phyloP scores from a whole-genome alignment of 2,329 filamentous ascomycete genomes.

The Arthrinium puccinioides region DNA sequence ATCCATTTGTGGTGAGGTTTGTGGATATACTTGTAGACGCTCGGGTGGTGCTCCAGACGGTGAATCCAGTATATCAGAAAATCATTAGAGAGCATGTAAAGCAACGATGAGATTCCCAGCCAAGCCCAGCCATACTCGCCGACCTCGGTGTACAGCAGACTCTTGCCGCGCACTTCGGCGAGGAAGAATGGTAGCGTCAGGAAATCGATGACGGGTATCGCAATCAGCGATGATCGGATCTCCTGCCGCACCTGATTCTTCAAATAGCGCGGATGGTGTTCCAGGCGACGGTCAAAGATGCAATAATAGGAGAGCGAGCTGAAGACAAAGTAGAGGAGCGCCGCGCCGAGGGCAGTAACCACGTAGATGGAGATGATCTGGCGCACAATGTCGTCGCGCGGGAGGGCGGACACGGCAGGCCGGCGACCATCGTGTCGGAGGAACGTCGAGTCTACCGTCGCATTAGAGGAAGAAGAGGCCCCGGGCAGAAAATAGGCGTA shows the following conservation, averaged over 20 bases:
- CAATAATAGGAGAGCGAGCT: conserved; percentile 66
- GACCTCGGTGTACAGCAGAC: conserved; percentile 30
- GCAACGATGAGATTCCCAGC: conserved; percentile 27
- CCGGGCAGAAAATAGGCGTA: conserved; percentile 30
- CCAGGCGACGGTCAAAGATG: conserved; percentile 42
- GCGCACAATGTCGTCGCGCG: conserved; percentile 33
- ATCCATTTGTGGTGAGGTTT: conserved; percentile 97
- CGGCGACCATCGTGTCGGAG: conserved; percentile 5
- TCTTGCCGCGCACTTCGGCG: conserved; percentile 38
- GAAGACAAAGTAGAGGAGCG: conserved; percentile 54
- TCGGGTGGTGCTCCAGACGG: conserved; percentile 64
- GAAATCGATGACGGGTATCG: conserved; percentile 36
- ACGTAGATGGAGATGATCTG: conserved; percentile 30
- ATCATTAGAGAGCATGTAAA: conserved; percentile 40
- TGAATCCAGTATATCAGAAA: conserved; percentile 76
- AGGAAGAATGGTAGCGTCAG: conserved; percentile 38
- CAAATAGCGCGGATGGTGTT: conserved; percentile 39
- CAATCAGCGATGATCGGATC: conserved; percentile 32
- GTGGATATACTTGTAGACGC: conserved; percentile 80
- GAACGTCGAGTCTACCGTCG: conserved; percentile 4
- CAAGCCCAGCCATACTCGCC: conserved; percentile 32
- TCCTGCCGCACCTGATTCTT: conserved; percentile 39
- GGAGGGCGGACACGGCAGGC: conserved; percentile 21
- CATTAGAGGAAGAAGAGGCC: conserved; percentile 7
- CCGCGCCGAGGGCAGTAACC: conserved; percentile 30